Evolutionary conservation across 176 grass and related monocot species (phyloP).

Genomic region (Rhynchospora breviuscula): DNA sequence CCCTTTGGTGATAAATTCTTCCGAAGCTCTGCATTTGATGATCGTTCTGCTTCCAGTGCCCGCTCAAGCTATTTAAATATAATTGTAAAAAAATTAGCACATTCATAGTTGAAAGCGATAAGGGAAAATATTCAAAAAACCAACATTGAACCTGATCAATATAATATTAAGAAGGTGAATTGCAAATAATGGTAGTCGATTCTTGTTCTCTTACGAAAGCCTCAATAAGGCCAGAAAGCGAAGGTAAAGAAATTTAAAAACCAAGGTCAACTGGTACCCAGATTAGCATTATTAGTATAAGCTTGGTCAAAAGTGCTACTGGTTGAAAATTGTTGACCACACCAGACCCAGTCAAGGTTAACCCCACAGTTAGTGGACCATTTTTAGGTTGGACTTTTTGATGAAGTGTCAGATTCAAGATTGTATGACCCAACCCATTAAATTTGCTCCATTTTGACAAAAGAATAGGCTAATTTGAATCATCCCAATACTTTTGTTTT

Average conservation of each 20-base stretch:
- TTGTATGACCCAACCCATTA: background rate
- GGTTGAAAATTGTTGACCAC: background rate
- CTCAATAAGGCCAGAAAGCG: background rate
- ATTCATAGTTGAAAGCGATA: background rate
- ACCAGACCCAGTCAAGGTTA: background rate
- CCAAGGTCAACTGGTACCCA: background rate
- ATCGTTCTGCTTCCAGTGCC: constrained; percentile 72
- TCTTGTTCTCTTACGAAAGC: background rate
- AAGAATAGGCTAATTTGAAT: too few relatives aligned
- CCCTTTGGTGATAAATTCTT: constrained; percentile 45
- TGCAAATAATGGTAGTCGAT: background rate
- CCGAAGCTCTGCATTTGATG: constrained; percentile 52
- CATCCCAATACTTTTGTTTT: too few relatives aligned
- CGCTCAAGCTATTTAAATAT: constrained; percentile 64
- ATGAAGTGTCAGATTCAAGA: background rate
- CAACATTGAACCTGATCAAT: background rate
- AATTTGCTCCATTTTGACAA: too few relatives aligned
- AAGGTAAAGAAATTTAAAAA: background rate
- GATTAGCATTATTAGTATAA: background rate
- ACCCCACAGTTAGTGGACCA: background rate
- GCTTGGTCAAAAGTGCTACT: background rate
- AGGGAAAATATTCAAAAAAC: background rate
- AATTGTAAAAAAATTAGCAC: constrained; percentile 2
- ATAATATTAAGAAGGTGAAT: background rate
- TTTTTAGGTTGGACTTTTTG: background rate